Percentiles rank a stretch among this genome's conserved stretches.
Evolutionary conservation across 1,284 basidiomycete species (phyloP).

Genomic region (Cutaneotrichosporon spelunceum): DNA sequence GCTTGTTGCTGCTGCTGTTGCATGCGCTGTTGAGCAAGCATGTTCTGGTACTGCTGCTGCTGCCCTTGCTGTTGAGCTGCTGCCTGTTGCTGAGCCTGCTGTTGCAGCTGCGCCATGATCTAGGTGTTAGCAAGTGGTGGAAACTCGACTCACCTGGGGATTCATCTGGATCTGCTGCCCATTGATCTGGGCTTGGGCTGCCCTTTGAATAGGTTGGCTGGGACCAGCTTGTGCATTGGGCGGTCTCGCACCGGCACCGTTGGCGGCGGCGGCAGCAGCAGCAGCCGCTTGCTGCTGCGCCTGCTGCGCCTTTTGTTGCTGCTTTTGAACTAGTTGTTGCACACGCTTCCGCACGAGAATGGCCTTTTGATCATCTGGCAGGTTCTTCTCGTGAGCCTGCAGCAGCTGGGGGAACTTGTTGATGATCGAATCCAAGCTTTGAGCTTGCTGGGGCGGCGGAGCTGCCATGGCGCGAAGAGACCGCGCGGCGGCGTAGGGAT

Average conservation of each 20-base stretch:
- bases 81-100: conserved; percentile 12
- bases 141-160: conserved; percentile 15
- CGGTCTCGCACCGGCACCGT: not conserved
- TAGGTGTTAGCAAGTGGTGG: not conserved
- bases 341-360: conserved; percentile 36
- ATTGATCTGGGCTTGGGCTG: conserved; percentile 19
- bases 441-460: conserved; percentile 1
- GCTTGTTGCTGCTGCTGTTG: conserved; percentile 14
- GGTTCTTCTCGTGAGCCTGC: conserved; percentile 29
- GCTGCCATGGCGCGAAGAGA: not conserved
- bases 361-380: conserved; percentile 33
- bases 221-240: conserved; percentile 9
- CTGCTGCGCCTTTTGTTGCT: conserved; percentile 8
- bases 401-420: conserved; percentile 32
- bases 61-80: conserved; percentile 17
- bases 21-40: conserved; percentile 20
- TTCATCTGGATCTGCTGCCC: conserved; percentile 22
- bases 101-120: conserved; percentile 10
- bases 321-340: conserved; percentile 16
- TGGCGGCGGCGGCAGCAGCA: not conserved
- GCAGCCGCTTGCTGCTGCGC: conserved; percentile 7
- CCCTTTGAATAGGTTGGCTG: conserved; percentile 8
- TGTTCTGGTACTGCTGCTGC: conserved; percentile 22
- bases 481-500: not conserved
- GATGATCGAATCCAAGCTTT: conserved; percentile 23